Evolutionary conservation across 306 rosid genomes (phyloP).

Genomic region (Vigna unguiculata): DNA sequence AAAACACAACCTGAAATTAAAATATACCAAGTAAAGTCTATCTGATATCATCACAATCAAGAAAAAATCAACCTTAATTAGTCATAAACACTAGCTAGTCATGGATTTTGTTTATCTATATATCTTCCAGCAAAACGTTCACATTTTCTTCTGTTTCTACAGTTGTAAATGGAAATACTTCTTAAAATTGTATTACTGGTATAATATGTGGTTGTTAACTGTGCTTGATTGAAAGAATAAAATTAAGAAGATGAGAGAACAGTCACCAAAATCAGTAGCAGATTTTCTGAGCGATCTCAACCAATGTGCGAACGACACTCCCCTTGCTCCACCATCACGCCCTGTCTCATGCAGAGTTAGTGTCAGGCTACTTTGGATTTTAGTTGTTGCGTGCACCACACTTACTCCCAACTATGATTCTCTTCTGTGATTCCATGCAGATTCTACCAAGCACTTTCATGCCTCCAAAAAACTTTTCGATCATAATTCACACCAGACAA

Average conservation of each 20-base stretch:
- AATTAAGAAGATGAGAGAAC: neutral
- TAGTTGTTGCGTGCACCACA: constrained; percentile 13
- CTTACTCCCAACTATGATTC: neutral
- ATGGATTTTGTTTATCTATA: neutral
- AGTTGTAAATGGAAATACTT: neutral
- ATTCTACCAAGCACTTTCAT: neutral
- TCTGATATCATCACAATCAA: neutral
- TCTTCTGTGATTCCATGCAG: constrained; percentile 8
- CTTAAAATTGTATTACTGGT: neutral
- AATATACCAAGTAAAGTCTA: too few species aligned
- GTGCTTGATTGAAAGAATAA: neutral
- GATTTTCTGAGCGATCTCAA: neutral
- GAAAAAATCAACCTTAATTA: neutral
- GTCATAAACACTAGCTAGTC: neutral
- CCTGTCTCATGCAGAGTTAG: neutral
- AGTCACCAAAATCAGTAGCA: neutral
- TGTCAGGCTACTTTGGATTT: constrained; percentile 12
- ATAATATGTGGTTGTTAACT: neutral
- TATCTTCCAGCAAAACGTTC: neutral
- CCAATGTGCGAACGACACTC: neutral
- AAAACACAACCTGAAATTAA: too few species aligned
- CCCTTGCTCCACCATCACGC: neutral
- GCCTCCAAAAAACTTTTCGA: neutral
- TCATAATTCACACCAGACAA: neutral
- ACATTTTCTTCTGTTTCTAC: neutral